Base-by-base conservation (phyloP, 1,139 yeast genomes). In the Taphrina deformans region DNA sequence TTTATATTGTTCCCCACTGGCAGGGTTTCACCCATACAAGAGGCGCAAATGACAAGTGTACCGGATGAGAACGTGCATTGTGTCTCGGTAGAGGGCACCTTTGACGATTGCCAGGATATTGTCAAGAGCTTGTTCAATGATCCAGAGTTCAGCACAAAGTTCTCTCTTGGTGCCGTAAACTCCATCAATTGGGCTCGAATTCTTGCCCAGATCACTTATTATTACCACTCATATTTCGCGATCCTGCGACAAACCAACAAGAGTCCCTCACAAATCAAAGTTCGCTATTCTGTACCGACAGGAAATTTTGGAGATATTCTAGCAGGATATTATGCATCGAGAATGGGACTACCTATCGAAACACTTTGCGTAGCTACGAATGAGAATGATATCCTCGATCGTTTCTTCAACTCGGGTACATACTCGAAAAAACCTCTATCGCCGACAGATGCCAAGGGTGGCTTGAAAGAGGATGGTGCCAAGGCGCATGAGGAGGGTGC, bases 161-260 rank as follows among this genome's bases (percentile, higher is more conserved):
- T 91, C 79, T 97, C 92, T 73, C 88, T 93, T 67, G 99, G 98
- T 72, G 99, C 99, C 21, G 97, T 93, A 68, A 93, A 93, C 79
- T 92, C 98, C 60, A 93, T 93, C 76, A 93, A 93, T 81, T 93
- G 99, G 99, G 98, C 99, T 3, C 88, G 99, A 79, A 93, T 93
- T 71, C 82, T 93, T 72, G 97, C 99, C 50, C 99, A 93, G 79
- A 93, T 91, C 78, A 92, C 99, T 14, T 93, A 93, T 79, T 93
- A 93, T 80, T 92, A 90, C 81, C 86, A 88, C 77, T 85, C 98
- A 2, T 95, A 86, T 80, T 92, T 93, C 83, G 86, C 86, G 74
- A 81, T 91, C 68, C 74, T 77, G 69, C 83, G 71, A 73, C 77
- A 64, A 73, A 79, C 45, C 45, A 56, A 24, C 51, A 56, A 31